Base-by-base conservation (phyloP, 768 basidiomycete genomes). In the Epithele typhae region DNA sequence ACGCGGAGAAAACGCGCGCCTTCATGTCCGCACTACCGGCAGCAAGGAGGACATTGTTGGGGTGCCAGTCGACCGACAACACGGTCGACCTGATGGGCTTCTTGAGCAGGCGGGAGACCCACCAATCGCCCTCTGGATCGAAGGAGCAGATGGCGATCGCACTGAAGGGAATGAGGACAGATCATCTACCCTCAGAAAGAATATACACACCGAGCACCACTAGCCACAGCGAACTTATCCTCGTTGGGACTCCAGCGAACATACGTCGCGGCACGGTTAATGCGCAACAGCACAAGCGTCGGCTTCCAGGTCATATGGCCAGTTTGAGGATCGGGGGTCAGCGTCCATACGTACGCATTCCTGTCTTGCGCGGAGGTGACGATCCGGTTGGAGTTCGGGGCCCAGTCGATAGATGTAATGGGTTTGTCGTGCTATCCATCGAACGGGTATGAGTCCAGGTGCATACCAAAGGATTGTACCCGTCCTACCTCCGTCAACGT, bases 351-450 rank as follows among this genome's bases (percentile, higher is more conserved):
- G 61, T 99, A 99, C 30, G 96, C 95, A 63, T 99, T 99, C 44
- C 96, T 76, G 64, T 99, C 96, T 64, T 99, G 95, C n/a, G 94
- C 95, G 57, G 92, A 91, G 11, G 96, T 98, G 21, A 99, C 95
- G 68, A 99, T 95, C 37, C 91, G 87, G 69, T 98, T 97, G 38
- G 96, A 92, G 56, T 80, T 79, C 15, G 94, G 93, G 11, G 94
- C 96, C 96, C 96, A 99, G 65, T 97, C 94, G 65, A 99, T 96
- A 46, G 92, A 93, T 2, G 95, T 98, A 69, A 99, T 87, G 48
- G 84, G 70, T 69, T 98, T 98, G 73, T 99, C 96, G 70, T 99
- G 96, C 93, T 98, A 62, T 24, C 30, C 15, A 15, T 15, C 9
- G 30, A 9, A 32, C 15, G 9, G 30, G 15, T 9, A 32, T 32